Evolutionary conservation across 352 stramenopile genomes (phyloP), one percentile per base, ranked within the genome.

Genomic region (Phytopythium oedochilum): DNA sequence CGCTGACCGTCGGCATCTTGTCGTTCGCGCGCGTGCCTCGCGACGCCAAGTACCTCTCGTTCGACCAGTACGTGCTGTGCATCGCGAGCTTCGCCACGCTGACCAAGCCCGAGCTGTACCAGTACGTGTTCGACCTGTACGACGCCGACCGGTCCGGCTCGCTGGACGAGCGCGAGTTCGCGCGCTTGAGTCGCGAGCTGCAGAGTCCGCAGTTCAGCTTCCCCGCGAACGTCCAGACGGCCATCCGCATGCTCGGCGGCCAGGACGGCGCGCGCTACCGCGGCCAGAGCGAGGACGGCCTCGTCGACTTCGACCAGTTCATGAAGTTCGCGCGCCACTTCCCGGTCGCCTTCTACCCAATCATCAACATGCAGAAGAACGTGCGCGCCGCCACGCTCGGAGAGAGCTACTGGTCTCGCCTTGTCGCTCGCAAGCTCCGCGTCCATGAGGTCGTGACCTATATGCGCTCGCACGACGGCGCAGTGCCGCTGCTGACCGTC

Each of bases 121-220:
- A 87, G 46, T 88, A 72, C 54, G 71, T 81, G 2, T 89, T 89
- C 43, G 77, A 89, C 45, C 59, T 89, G 26, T 89, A 89, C 55
- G 77, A 89, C 44, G 64, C 61, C 25, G 79, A 88, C 38, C 59
- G 73, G 25, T 88, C 76, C 0, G 73, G 73, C 0, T 68, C 73
- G 1, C 61, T 89, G 10, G 79, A 89, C 51, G 75, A 88, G 40
- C 62, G 59, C 35, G 79, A 89, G 59, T 86, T 88, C 38, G 49
- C 66, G 5, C 71, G 75, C 31, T 77, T 89, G 76, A 87, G 75
- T 59, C 60, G 71, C 34, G 79, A 89, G 45, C 64, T 88, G 0
- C 76, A 88, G 50, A 87, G 71, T 38, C 71, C 80, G 29, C 74
- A 88, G 46, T 89, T 89, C 28, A 64, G 64, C 10, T 89, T 87